Conservation (phyloP, 805 yeast genomes). For the Metschnikowia cerradonensis region DNA sequence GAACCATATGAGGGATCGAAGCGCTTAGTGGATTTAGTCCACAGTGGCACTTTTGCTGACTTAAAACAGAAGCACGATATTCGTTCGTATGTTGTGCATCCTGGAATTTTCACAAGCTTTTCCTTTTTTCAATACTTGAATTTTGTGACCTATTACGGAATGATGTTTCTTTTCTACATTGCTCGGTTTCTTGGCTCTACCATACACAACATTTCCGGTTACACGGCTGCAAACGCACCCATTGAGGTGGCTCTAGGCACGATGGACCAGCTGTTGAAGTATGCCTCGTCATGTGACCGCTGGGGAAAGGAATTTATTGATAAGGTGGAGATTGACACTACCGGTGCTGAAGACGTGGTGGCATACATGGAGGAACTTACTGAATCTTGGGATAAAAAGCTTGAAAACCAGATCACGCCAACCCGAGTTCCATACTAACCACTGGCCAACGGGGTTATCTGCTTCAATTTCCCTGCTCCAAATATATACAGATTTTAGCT, state of each 20-base stretch:
- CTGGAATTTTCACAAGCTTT: constrained; percentile 87
- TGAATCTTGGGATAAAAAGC: constrained; percentile 67
- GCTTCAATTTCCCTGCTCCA: no score
- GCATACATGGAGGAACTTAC: constrained; percentile 55
- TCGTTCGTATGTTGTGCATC: constrained; percentile 77
- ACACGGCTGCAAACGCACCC: constrained; percentile 86
- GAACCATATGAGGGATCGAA: constrained; percentile 91
- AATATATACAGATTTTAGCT: no score
- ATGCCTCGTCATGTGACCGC: constrained; percentile 67
- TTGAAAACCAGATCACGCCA: constrained; percentile 68
- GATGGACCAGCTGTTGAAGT: constrained; percentile 51
- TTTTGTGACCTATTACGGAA: constrained; percentile 75
- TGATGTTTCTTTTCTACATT: constrained; percentile 77
- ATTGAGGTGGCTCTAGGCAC: constrained; percentile 47
- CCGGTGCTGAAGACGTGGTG: constrained; percentile 67
- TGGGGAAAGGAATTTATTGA: constrained; percentile 64
- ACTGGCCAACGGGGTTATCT: background rate
- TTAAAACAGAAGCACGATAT: constrained; percentile 50
- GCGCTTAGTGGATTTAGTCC: constrained; percentile 77
- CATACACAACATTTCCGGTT: constrained; percentile 86
- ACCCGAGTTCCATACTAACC: constrained; percentile 27
- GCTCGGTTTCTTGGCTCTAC: constrained; percentile 82
- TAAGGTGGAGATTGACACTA: constrained; percentile 50
- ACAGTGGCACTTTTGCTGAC: constrained; percentile 59
- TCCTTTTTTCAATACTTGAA: constrained; percentile 76